These are phyloP conservation scores for Malania oleifera DNA, from an alignment of 164 flowering plant species.

Conservation along the genomic window DNA sequence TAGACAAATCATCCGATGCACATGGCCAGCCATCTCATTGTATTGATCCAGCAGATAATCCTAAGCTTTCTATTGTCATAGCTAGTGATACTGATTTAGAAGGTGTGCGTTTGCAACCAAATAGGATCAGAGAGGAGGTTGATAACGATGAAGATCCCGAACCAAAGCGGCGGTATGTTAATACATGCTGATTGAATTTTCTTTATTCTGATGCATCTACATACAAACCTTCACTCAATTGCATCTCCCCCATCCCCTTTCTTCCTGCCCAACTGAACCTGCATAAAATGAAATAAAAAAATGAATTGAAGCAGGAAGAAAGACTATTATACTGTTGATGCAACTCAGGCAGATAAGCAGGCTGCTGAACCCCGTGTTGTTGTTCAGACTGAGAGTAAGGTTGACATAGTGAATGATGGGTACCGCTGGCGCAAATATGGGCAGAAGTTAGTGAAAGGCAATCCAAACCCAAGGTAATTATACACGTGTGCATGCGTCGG, in stretches of 20 bases:
- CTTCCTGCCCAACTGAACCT: background rate
- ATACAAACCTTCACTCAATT: too few relatives aligned
- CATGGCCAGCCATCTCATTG: slow-evolving; percentile 24
- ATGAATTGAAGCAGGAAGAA: slow-evolving; percentile 39
- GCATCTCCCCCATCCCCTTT: too few relatives aligned
- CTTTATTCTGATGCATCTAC: background rate
- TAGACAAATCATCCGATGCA: slow-evolving; percentile 27
- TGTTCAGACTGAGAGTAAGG: slow-evolving; percentile 48
- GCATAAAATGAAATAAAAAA: too few relatives aligned
- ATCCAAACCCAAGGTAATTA: slow-evolving; percentile 55
- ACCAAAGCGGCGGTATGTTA: slow-evolving; percentile 45
- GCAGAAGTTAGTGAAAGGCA: slow-evolving; percentile 66
- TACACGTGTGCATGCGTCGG: too few relatives aligned
- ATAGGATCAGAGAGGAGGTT: slow-evolving; percentile 28
- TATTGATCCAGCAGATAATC: slow-evolving; percentile 16
- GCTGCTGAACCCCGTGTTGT: slow-evolving; percentile 38
- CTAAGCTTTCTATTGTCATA: slow-evolving; percentile 19
- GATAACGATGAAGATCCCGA: slow-evolving; percentile 35
- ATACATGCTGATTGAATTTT: background rate
- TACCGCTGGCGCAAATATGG: slow-evolving; percentile 74
- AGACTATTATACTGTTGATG: slow-evolving; percentile 14
- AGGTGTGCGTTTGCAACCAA: slow-evolving; percentile 15
- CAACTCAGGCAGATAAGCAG: slow-evolving; percentile 24
- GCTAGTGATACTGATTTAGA: slow-evolving; percentile 26
- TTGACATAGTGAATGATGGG: slow-evolving; percentile 62